Percentiles rank a stretch among this genome's conserved stretches.
Evolutionary conservation across 208 protist species (phyloP).

Genomic region (Naegleria lovaniensis): DNA sequence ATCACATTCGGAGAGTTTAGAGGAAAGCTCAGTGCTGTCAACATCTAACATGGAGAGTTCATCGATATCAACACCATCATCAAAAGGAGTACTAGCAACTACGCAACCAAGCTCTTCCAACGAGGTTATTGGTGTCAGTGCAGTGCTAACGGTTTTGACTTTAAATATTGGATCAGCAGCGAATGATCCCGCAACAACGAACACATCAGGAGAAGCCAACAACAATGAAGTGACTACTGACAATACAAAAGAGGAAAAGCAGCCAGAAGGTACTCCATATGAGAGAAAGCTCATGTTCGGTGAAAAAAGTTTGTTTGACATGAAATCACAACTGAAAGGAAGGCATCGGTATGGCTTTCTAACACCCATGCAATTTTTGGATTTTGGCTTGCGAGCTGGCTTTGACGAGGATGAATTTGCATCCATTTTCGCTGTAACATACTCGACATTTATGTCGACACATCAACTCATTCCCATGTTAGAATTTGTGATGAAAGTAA

Average conservation of each 20-base stretch:
- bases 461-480: neutral
- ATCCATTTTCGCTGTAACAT: neutral
- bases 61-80: neutral
- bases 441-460: neutral
- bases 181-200: too few species aligned
- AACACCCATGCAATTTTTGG: neutral
- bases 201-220: neutral
- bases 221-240: too few species aligned
- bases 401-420: neutral
- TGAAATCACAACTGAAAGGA: neutral
- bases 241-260: too few species aligned
- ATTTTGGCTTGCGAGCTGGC: slow-evolving; percentile 11
- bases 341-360: slow-evolving; percentile 17
- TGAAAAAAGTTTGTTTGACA: neutral
- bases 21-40: too few species aligned
- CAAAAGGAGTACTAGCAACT: neutral
- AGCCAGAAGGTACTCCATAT: neutral
- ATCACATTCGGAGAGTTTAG: too few species aligned
- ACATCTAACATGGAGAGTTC: neutral
- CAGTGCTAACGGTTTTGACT: too few species aligned
- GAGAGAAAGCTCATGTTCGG: neutral
- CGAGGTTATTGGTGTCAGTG: neutral
- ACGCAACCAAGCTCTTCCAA: neutral
- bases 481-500: neutral
- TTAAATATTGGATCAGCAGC: neutral